Evolutionary conservation across 257 asterid genomes (phyloP).

Genomic region (Nicotiana otophora): DNA sequence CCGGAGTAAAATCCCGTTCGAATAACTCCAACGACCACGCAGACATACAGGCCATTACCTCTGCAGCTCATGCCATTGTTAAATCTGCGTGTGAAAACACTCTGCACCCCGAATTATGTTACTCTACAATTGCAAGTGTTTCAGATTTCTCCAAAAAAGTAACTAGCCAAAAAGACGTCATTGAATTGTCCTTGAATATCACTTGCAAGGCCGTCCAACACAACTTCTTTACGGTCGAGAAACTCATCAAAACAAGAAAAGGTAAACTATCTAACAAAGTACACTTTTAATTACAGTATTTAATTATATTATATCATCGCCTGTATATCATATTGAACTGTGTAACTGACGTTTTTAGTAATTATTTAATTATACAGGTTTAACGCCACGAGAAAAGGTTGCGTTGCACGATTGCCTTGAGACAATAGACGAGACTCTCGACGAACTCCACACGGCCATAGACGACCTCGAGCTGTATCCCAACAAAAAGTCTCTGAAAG

Average conservation of each 20-base stretch:
- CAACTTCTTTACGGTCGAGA: slow-evolving; percentile 31
- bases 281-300: background rate
- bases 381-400: slow-evolving; percentile 35
- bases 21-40: slow-evolving; percentile 7
- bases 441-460: slow-evolving; percentile 51
- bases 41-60: slow-evolving; percentile 17
- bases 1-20: slow-evolving; percentile 19
- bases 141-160: slow-evolving; percentile 25
- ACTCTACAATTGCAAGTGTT: slow-evolving; percentile 40
- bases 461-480: slow-evolving; percentile 51
- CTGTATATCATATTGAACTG: too few species aligned
- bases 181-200: slow-evolving; percentile 41
- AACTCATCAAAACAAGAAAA: slow-evolving; percentile 22
- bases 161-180: slow-evolving; percentile 38
- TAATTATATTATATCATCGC: background rate
- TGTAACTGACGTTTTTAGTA: background rate
- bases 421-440: slow-evolving; percentile 53
- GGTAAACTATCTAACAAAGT: too few species aligned
- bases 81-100: slow-evolving; percentile 44
- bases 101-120: slow-evolving; percentile 55
- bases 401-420: slow-evolving; percentile 70
- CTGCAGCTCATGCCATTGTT: slow-evolving; percentile 38
- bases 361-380: background rate
- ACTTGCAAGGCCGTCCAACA: slow-evolving; percentile 30
- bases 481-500: slow-evolving; percentile 36